Conservation (phyloP, 257 asterid genomes). For the Lavandula angustifolia region DNA sequence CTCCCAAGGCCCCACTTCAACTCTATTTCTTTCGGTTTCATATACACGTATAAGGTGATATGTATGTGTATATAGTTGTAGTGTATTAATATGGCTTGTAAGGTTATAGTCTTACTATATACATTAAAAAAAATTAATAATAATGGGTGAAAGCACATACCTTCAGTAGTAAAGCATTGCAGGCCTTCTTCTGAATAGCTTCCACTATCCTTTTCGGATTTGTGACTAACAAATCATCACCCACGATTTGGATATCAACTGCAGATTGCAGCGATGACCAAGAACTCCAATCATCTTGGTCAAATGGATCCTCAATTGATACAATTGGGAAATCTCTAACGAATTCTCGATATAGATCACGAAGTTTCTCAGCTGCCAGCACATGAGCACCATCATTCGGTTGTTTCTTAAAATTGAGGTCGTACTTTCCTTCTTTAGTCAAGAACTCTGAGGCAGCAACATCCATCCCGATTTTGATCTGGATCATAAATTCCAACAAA, state of each 20-base stretch:
- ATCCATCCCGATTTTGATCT: conserved; percentile 99
- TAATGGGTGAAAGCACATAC: conserved; percentile 41
- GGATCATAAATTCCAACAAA: conserved; percentile 32
- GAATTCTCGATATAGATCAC: conserved; percentile 80
- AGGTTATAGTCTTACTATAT: too few relatives aligned
- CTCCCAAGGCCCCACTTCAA: too few relatives aligned
- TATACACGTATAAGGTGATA: too few relatives aligned
- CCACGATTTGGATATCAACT: conserved; percentile 86
- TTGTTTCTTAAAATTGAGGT: conserved; percentile 93
- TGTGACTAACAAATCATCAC: conserved; percentile 91
- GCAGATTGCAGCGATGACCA: conserved; percentile 90
- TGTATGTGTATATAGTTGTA: too few relatives aligned
- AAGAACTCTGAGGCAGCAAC: conserved; percentile 98
- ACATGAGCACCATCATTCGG: conserved; percentile 97
- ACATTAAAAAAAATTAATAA: too few relatives aligned
- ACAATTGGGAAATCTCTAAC: conserved; percentile 90
- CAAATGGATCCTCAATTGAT: conserved; percentile 97
- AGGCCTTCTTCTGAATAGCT: conserved; percentile 85
- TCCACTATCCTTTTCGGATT: conserved; percentile 94
- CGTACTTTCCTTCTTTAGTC: conserved; percentile 81
- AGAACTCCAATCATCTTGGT: conserved; percentile 97
- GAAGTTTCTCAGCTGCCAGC: conserved; percentile 67
- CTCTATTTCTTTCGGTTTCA: too few relatives aligned
- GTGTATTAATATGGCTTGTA: too few relatives aligned
- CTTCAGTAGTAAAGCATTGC: conserved; percentile 92